A percentile compares a stretch with the other conserved stretches of the same genome.
phyloP scores from a whole-genome alignment of 192 early-diverging fungal genomes.

The Obelidium mucronatum region DNA sequence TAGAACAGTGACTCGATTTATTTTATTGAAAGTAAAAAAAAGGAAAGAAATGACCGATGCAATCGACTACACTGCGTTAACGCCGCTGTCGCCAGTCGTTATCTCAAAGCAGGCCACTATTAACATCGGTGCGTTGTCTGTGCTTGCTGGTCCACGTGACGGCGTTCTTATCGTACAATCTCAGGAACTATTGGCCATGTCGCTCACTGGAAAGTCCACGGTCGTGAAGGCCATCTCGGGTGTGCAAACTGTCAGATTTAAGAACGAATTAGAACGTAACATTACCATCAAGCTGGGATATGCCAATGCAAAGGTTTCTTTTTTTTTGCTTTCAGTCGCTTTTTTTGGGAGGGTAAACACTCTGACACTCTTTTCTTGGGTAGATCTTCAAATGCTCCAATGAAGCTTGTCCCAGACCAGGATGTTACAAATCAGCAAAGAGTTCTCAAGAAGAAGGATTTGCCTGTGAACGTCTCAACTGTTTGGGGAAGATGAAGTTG shows the following conservation, averaged over 20 bases:
- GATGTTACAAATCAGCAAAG: conserved; percentile 91
- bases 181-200: conserved; percentile 98
- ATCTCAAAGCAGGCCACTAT: conserved; percentile 98
- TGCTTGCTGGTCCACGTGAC: not conserved
- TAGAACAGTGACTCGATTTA: too few species aligned
- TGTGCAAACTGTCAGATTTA: conserved; percentile 97
- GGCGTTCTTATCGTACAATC: not conserved
- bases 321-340: not conserved
- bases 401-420: conserved; percentile 91
- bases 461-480: conserved; percentile 86
- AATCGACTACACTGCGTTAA: conserved; percentile 56
- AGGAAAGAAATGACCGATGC: not conserved
- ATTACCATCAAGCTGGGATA: conserved; percentile 99
- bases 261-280: conserved; percentile 97
- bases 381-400: conserved; percentile 98
- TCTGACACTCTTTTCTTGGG: too few species aligned
- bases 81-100: conserved; percentile 91
- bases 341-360: not conserved
- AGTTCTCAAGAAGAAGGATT: conserved; percentile 86
- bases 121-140: conserved; percentile 85
- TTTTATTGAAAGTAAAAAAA: too few species aligned
- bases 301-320: conserved; percentile 91
- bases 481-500: conserved; percentile 85
- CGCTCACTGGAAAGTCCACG: conserved; percentile 99
- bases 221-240: conserved; percentile 99